Evolutionary conservation across 148 eudicot genomes (phyloP), one percentile per base, ranked within the genome.

Genomic region (Salicornia ramosissima): DNA sequence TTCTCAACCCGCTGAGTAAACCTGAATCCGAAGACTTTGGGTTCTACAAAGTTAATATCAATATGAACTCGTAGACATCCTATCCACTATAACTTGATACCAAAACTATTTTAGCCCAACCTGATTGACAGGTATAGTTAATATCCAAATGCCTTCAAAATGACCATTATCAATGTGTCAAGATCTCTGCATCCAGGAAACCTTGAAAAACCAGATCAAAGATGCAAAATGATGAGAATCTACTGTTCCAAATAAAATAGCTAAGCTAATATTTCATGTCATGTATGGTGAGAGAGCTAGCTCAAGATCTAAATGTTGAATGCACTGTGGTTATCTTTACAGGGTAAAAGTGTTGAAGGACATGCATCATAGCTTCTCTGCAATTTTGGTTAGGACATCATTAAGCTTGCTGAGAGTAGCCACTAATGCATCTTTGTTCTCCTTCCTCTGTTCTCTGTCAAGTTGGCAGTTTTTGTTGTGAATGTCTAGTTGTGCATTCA

Each of bases 391-490:
- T 30, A 88, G 67, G 46, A 81, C 82, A 59, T 80, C 83, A 42
- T 80, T 77, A 62, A 88, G 79, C 79, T 84, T 88, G 64, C 69
- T 56, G 30, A 88, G 82, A 74, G 84, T 82, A 62, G 81, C 76
- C 19, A 86, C 65, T 64, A 88, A 76, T 46, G 60, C 82, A 18
- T 78, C 74, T 33, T 76, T 77, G 45, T 71, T 81, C 26, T 83
- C 84, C 79, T 76, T 86, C 67, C 69, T 65, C 75, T 82, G 86
- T 43, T 88, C 81, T 57, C 85, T 82, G 29, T 86, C 87, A 55
- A 80, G 63, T 70, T 79, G 78, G 30, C 47, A 33, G 45, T 75
- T 86, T 71, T 50, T 62, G 71, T 77, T 82, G 52, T 82, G 85
- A 61, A 71, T 81, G 49, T 84, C 88, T 28, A 88, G 73, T 68